Percentiles rank a stretch among this genome's conserved stretches.
phyloP scores from a whole-genome alignment of 2,329 filamentous ascomycete genomes.

The Xylaria arbuscula region DNA sequence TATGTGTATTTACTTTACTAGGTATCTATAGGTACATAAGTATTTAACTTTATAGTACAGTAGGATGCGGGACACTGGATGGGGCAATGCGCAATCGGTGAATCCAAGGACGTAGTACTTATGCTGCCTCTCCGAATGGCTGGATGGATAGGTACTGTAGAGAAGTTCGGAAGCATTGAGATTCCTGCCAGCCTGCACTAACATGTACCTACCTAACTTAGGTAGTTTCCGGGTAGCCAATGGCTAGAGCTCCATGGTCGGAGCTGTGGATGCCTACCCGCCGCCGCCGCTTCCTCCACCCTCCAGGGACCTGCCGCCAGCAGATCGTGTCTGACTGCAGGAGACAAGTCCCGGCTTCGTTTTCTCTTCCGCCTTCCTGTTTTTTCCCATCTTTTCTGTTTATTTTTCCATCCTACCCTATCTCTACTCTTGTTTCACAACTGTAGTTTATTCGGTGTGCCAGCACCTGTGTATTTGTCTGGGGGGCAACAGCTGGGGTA shows the following conservation, averaged over 20 bases:
- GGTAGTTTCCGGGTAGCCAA: conserved; percentile 30
- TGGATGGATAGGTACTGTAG: background rate
- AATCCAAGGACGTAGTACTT: conserved; percentile 16
- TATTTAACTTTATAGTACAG: no score
- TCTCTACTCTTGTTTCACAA: conserved; percentile 7
- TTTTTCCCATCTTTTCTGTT: background rate
- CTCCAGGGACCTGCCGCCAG: background rate
- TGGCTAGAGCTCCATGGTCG: conserved; percentile 35
- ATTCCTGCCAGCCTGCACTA: background rate
- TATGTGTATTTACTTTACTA: no score
- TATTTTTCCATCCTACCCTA: background rate
- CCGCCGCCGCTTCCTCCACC: conserved; percentile 9
- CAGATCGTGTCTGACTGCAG: conserved; percentile 17
- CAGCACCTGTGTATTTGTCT: background rate
- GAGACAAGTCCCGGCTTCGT: conserved; percentile 23
- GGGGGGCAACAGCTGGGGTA: conserved; percentile 9
- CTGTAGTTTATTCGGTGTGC: conserved; percentile 6
- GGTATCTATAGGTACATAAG: no score
- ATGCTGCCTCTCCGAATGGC: conserved; percentile 3
- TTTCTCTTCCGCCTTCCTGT: conserved; percentile 9
- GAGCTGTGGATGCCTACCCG: conserved; percentile 29
- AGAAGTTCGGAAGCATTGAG: conserved; percentile 9
- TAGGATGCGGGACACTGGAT: conserved; percentile 13
- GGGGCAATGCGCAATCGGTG: conserved; percentile 34
- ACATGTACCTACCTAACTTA: background rate